Percentiles rank a stretch among this genome's conserved stretches.
Evolutionary conservation across 2,329 filamentous ascomycete genomes (phyloP).

Genomic region (Paraphaeosphaeria minitans): DNA sequence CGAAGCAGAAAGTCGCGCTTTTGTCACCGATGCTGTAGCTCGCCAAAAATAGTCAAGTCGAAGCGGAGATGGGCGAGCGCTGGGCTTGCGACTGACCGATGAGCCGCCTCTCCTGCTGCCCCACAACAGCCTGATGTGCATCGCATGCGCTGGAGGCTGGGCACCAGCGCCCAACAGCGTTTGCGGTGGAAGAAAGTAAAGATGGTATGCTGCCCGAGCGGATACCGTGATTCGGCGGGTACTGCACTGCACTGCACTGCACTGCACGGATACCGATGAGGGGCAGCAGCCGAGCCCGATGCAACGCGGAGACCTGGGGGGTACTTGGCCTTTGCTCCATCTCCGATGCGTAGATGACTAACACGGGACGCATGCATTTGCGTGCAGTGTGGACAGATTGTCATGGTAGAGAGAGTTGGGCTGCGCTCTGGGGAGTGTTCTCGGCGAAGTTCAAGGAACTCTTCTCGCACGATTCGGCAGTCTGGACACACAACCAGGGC

Average conservation of each 20-base stretch:
- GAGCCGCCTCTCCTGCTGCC: neutral
- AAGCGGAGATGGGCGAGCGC: neutral
- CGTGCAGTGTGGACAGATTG: neutral
- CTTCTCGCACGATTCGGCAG: neutral
- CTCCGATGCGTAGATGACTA: neutral
- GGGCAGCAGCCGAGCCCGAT: slow-evolving; percentile 1
- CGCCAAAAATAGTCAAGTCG: neutral
- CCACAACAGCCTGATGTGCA: neutral
- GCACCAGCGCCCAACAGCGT: too few species aligned
- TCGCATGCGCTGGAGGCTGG: too few species aligned
- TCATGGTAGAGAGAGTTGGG: neutral
- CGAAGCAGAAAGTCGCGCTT: neutral
- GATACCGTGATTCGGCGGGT: slow-evolving; percentile 17
- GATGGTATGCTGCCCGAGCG: neutral
- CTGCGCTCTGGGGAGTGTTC: neutral
- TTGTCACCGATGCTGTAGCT: neutral
- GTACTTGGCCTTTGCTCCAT: neutral
- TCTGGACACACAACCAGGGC: neutral
- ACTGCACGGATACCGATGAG: slow-evolving; percentile 21
- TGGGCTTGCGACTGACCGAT: slow-evolving; percentile 11
- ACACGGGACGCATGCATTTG: neutral
- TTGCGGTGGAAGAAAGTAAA: too few species aligned
- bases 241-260: slow-evolving; percentile 21
- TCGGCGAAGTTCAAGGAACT: neutral
- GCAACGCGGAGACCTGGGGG: neutral